Base-by-base conservation (phyloP, 164 flowering plant genomes). In the Annona squamosa region DNA sequence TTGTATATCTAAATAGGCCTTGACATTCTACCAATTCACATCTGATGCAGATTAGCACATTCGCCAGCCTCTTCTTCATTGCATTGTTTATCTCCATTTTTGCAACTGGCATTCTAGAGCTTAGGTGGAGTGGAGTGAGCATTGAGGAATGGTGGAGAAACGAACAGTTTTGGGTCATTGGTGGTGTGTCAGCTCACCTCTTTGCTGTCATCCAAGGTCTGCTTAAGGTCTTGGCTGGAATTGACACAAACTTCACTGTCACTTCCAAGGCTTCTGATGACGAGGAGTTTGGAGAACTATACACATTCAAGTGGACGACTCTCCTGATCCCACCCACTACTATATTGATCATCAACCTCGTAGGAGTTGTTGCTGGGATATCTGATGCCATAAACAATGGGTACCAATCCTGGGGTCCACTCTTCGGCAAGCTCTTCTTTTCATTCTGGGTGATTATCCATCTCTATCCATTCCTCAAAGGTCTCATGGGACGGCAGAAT, bases 61-160 rank as follows among this genome's bases (percentile, higher is more conserved):
- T 91, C 71, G 94, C 98, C 5, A 91, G 96, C 77, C 87, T 91
- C 43, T 88, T 84, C 83, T 89, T 91, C 87, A 90, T 92, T 67
- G 81, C 87, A 2, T 82, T 92, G 45, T 92, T 92, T 76, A 76
- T 88, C 70, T 91, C 98, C 56, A 90, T 92, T 84, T 87, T 90
- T 69, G 81, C 88, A 6, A 91, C 96, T 17, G 96, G 96, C 47
- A 92, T 92, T 66, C 86, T 91, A 19, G 98, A 92, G 84, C 81
- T 92, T 69, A 81, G 90, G 73, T 92, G 98, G 96, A 92, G 94
- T 70, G 96, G 94, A 48, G 96, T 91, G 43, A 89, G 89, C 90
- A 88, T 92, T 5, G 96, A 91, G 70, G 97, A 92, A 77, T 92
- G 94, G 93, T 92, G 94, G 97, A 85, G 97, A 69, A 91, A 91